A percentile compares a stretch with the other conserved stretches of the same genome.
phyloP scores from a whole-genome alignment of 805 yeast species.

The Ogataea paraovalis region DNA sequence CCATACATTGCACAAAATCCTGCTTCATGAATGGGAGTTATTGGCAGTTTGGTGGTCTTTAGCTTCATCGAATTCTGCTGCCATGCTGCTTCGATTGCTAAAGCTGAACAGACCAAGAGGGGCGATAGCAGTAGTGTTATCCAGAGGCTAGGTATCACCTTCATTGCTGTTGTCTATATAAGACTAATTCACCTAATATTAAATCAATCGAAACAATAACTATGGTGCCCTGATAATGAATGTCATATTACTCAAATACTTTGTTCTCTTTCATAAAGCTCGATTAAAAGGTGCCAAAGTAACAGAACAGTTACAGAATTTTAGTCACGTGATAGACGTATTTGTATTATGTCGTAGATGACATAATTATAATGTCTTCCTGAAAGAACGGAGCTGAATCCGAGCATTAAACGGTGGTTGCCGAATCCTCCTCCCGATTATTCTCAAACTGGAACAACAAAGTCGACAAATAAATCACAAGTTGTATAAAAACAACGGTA shows the following conservation, averaged over 20 bases:
- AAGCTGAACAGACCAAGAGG: neutral
- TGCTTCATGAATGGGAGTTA: slow-evolving; percentile 27
- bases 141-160: neutral
- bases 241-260: too few relatives aligned
- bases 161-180: neutral
- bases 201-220: neutral
- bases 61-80: neutral
- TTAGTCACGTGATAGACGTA: neutral
- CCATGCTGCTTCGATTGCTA: neutral
- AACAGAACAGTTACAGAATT: neutral
- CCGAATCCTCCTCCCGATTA: neutral
- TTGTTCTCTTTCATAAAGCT: too few relatives aligned
- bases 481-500: neutral
- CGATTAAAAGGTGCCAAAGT: neutral
- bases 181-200: too few relatives aligned
- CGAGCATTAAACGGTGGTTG: neutral
- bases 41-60: neutral
- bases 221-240: too few relatives aligned
- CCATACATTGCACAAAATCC: slow-evolving; percentile 57
- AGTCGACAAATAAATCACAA: neutral
- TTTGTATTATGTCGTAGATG: neutral
- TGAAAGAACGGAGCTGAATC: neutral
- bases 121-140: neutral
- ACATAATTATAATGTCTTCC: neutral
- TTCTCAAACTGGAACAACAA: neutral